Base-by-base conservation (phyloP, 192 early-diverging fungal genomes). In the Jimgerdemannia flammicorona region DNA sequence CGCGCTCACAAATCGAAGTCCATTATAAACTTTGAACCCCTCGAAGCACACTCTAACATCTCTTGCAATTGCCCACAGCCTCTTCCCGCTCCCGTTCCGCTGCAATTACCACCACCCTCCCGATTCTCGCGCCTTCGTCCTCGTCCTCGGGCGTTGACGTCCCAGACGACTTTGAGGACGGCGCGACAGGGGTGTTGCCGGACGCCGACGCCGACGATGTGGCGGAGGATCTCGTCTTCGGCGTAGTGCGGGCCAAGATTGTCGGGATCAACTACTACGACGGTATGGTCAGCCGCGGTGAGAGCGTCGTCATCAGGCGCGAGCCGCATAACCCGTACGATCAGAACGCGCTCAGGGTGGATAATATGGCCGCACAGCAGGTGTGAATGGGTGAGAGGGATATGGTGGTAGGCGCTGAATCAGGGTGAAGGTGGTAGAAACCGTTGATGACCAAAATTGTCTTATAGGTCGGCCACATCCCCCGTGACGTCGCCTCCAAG, bases 311-410 rank as follows among this genome's bases (percentile, higher is more conserved):
- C 6, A 20, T 68, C 40, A 20, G 18, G 29, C 67, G 67, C 40
- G 67, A 68, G 40, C 67, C 67, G 40, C 6, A 9, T 20, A 68
- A 68, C 19, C 67, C 67, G 40, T 68, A 68, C 40, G 67, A 68
- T 19, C 19, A 2, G 29, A 68, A 68, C 67, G 67, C 67, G 19
- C 19, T 68, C 40, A 20, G 67, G 19, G 67, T 68, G 9, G 67
- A 68, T 41, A 68, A 68, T 18, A 68, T 68, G 67, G 29, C 29
- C 7, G 67, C 29, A 2, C 9, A 68, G 67, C 67, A 68, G 67
- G 67, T 68, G 29, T 29, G 29, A 1, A 29, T 29, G 67, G 67
- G 49, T 59, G 49, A 59, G 29, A 29, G 29, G 29, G 29, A 29
- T 29, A 29, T 29, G 29, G 29, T 29, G 29, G 29, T 29, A 29